A percentile compares a stretch with the other conserved stretches of the same genome.
These are phyloP conservation scores for Volvariella volvacea DNA, from an alignment of 1,284 basidiomycete species.

Conservation along the genomic window DNA sequence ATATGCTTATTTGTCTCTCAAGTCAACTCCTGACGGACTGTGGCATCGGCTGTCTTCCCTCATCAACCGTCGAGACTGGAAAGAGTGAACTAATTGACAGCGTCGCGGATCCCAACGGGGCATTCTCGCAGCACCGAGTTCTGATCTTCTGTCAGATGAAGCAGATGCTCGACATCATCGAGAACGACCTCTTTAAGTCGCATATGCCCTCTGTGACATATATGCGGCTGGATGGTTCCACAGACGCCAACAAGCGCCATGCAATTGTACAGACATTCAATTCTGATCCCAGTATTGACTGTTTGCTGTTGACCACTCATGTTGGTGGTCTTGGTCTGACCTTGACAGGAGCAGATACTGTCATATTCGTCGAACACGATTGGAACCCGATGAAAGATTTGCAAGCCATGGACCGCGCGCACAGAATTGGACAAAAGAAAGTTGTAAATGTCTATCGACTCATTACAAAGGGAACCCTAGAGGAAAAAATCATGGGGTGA, in stretches of 20 bases:
- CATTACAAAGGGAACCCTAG: slow-evolving; percentile 94
- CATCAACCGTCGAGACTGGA: slow-evolving; percentile 37
- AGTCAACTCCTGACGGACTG: slow-evolving; percentile 94
- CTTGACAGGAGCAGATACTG: slow-evolving; percentile 96
- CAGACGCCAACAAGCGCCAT: slow-evolving; percentile 87
- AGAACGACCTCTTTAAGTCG: slow-evolving; percentile 85
- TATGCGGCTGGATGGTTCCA: slow-evolving; percentile 94
- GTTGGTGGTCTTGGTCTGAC: slow-evolving; percentile 97
- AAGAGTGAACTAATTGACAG: slow-evolving; percentile 62
- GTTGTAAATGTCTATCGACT: slow-evolving; percentile 98
- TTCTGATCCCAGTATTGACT: slow-evolving; percentile 95
- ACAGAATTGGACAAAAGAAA: slow-evolving; percentile 97
- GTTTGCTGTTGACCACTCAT: slow-evolving; percentile 91
- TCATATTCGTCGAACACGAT: slow-evolving; percentile 99
- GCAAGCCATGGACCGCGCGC: slow-evolving; percentile 99
- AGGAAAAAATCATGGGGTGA: slow-evolving; percentile 99
- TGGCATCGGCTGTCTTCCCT: slow-evolving; percentile 78
- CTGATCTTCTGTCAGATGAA: slow-evolving; percentile 99
- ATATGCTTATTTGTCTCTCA: slow-evolving; percentile 8
- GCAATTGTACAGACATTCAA: slow-evolving; percentile 99
- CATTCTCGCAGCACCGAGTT: slow-evolving; percentile 92
- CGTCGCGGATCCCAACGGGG: slow-evolving; percentile 45
- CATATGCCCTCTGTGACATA: slow-evolving; percentile 96
- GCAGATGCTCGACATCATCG: slow-evolving; percentile 98
- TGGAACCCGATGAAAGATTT: slow-evolving; percentile 99